These are phyloP conservation scores for Apophysomyces ossiformis DNA, from an alignment of 371 early-diverging fungal species.

Conservation along the genomic window DNA sequence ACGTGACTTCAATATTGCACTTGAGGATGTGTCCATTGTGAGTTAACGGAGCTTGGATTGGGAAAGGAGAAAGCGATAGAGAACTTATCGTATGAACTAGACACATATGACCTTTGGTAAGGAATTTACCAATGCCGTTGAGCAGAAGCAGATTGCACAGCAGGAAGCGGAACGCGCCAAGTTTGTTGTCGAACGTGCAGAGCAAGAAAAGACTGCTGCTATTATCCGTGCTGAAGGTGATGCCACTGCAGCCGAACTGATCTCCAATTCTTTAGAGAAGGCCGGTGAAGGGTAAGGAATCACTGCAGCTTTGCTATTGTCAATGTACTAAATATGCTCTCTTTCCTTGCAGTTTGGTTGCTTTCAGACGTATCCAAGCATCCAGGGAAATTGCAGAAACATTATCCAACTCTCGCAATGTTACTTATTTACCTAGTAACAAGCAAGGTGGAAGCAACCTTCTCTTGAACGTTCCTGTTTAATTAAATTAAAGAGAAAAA, in stretches of 20 bases:
- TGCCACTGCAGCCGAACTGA: constrained; percentile 89
- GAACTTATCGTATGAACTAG: constrained; percentile 33
- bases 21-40: constrained; percentile 98
- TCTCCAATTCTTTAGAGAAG: constrained; percentile 87
- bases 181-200: constrained; percentile 93
- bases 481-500: background rate
- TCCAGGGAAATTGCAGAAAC: constrained; percentile 96
- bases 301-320: too few species aligned
- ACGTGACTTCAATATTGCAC: constrained; percentile 90
- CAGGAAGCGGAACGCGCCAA: constrained; percentile 98
- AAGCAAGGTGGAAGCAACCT: constrained; percentile 55
- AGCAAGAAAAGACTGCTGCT: constrained; percentile 97
- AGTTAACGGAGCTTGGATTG: constrained; percentile 20
- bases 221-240: constrained; percentile 99
- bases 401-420: constrained; percentile 81
- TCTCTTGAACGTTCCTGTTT: constrained; percentile 54
- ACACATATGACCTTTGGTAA: constrained; percentile 97
- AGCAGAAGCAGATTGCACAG: constrained; percentile 93
- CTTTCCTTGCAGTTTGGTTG: constrained; percentile 70
- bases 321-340: background rate
- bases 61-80: background rate
- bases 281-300: constrained; percentile 69
- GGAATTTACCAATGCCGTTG: constrained; percentile 94
- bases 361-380: constrained; percentile 97
- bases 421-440: constrained; percentile 90